Percentiles rank a stretch among this genome's conserved stretches.
phyloP scores from a whole-genome alignment of 768 basidiomycete species.

The Gelatoporia subvermispora region DNA sequence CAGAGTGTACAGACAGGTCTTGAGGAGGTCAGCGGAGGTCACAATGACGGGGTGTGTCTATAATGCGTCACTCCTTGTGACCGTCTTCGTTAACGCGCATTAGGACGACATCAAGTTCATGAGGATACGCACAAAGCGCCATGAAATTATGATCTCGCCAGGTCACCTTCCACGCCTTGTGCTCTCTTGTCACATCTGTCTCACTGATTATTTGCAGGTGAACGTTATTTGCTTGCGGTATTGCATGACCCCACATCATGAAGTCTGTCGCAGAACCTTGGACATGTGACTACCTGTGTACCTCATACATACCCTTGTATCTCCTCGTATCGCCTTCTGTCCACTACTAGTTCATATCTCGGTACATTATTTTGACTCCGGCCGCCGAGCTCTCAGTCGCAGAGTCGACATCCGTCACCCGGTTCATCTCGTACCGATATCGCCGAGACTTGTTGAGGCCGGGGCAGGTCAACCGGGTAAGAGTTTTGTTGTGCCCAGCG shows the following conservation, averaged over 20 bases:
- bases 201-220: slow-evolving; percentile 42
- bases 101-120: slow-evolving; percentile 87
- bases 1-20: slow-evolving; percentile 74
- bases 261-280: slow-evolving; percentile 4
- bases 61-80: background rate
- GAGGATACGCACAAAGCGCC: slow-evolving; percentile 85
- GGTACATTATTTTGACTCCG: background rate
- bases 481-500: too few relatives aligned
- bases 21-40: slow-evolving; percentile 67
- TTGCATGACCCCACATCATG: slow-evolving; percentile 67
- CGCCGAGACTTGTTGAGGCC: too few relatives aligned
- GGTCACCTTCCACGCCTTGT: slow-evolving; percentile 42
- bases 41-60: slow-evolving; percentile 52
- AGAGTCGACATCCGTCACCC: background rate
- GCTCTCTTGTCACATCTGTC: background rate
- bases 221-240: slow-evolving; percentile 78
- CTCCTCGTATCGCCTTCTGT: background rate
- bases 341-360: background rate
- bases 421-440: background rate
- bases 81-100: background rate
- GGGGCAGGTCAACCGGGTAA: too few relatives aligned
- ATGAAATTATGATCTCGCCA: slow-evolving; percentile 93
- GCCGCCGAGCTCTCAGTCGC: background rate
- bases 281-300: too few relatives aligned
- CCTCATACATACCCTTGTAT: too few relatives aligned